Conservation (phyloP, 257 asterid genomes). For the Solanum chilense region DNA sequence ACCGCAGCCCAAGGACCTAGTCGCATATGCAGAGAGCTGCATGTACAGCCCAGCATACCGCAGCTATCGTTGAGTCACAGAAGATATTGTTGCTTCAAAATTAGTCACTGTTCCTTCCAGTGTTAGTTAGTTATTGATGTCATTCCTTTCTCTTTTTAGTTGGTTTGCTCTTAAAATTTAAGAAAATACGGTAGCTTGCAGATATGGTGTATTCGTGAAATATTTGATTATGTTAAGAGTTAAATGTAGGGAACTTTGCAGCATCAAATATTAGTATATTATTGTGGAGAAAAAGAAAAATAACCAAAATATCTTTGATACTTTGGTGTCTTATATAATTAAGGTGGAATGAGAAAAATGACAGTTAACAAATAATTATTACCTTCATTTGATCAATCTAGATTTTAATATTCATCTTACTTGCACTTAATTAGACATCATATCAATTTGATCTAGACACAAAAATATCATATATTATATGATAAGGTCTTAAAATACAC, state of each 20-base stretch:
- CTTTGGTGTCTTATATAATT: too few relatives aligned
- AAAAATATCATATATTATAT: too few relatives aligned
- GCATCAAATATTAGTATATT: background rate
- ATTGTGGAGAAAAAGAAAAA: background rate
- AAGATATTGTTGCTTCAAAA: background rate
- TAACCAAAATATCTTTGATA: too few relatives aligned
- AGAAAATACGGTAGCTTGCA: background rate
- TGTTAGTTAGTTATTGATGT: background rate
- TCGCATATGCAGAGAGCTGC: conserved; percentile 67
- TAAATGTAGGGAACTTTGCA: background rate
- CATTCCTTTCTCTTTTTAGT: background rate
- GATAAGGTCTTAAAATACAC: too few relatives aligned
- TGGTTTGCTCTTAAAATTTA: background rate
- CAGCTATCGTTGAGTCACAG: conserved; percentile 48
- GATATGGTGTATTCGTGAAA: background rate
- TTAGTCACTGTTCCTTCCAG: background rate
- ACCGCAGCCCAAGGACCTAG: conserved; percentile 62
- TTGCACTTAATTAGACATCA: background rate
- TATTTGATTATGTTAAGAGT: background rate
- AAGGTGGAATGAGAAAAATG: background rate
- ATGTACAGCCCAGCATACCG: conserved; percentile 89
- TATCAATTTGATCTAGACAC: background rate
- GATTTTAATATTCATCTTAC: background rate
- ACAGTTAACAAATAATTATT: background rate
- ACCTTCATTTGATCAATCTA: background rate